Percentiles rank a stretch among this genome's conserved stretches.
These are phyloP conservation scores for Geotrichum phurueaensis DNA, from an alignment of 1,139 yeast genomes.

Conservation along the genomic window DNA sequence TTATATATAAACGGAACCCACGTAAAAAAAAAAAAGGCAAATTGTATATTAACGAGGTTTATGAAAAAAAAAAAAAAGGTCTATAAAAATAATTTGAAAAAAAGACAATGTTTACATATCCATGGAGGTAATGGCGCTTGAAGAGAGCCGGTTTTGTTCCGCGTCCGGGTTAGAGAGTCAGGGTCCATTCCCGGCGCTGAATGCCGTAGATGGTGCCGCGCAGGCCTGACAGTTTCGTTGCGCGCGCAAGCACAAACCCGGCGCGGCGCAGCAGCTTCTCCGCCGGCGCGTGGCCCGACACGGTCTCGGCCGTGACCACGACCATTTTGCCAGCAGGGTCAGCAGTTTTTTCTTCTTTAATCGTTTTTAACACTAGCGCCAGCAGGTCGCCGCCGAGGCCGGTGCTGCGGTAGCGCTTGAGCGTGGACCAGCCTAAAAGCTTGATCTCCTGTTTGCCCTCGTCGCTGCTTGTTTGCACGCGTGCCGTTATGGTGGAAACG, in stretches of 20 bases:
- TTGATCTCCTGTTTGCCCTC: constrained; percentile 10
- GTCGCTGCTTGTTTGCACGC: constrained; percentile 5
- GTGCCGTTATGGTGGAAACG: constrained; percentile 21
- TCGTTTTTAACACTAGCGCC: not conserved
- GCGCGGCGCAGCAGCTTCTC: constrained; percentile 16
- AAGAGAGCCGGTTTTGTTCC: no score
- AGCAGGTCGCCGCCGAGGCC: constrained; percentile 28
- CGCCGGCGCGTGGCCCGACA: constrained; percentile 20
- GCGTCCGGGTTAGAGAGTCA: not conserved
- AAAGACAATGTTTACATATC: no score
- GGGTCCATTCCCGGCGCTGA: constrained; percentile 1
- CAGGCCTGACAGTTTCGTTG: not conserved
- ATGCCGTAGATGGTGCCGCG: constrained; percentile 3
- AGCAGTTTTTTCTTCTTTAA: not conserved
- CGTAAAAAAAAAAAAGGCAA: no score
- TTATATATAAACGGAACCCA: no score
- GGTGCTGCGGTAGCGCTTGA: constrained; percentile 24
- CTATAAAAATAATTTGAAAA: no score
- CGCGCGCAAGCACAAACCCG: constrained; percentile 18
- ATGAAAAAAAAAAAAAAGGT: no score
- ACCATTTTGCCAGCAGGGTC: not conserved
- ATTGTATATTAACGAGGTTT: no score
- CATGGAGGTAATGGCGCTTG: no score
- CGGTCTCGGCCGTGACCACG: constrained; percentile 17
- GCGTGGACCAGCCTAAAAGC: constrained; percentile 25